These are phyloP conservation scores for Tylopilus felleus DNA, from an alignment of 768 basidiomycete species.

Conservation along the genomic window DNA sequence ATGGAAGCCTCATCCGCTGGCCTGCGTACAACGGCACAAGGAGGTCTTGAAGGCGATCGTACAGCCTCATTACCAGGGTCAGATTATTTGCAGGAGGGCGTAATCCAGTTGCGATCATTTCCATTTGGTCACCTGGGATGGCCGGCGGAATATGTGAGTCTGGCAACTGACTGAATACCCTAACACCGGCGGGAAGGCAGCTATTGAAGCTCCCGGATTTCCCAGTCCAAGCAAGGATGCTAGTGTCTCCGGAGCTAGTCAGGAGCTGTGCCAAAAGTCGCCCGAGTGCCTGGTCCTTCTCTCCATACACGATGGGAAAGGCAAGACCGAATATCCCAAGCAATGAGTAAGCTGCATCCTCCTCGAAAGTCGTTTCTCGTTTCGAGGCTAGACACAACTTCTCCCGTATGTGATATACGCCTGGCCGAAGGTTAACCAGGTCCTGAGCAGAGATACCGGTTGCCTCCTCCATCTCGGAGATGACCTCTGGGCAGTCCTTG, in stretches of 20 bases:
- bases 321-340: background rate
- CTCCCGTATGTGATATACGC: background rate
- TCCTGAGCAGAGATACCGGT: background rate
- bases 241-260: background rate
- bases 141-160: background rate
- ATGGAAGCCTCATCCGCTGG: background rate
- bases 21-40: background rate
- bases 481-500: background rate
- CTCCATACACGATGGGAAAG: background rate
- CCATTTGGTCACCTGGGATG: background rate
- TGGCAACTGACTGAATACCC: background rate
- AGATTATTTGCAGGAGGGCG: background rate
- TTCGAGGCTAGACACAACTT: background rate
- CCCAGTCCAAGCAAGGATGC: background rate
- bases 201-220: background rate
- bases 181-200: background rate
- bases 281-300: background rate
- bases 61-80: background rate
- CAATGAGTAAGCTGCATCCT: background rate
- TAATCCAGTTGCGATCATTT: background rate
- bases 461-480: background rate
- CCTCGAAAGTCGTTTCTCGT: background rate
- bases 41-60: background rate
- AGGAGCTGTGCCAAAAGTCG: background rate
- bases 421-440: background rate